phyloP scores from a whole-genome alignment of 2,329 filamentous ascomycete species.

The Coleophoma eucalyptorum region DNA sequence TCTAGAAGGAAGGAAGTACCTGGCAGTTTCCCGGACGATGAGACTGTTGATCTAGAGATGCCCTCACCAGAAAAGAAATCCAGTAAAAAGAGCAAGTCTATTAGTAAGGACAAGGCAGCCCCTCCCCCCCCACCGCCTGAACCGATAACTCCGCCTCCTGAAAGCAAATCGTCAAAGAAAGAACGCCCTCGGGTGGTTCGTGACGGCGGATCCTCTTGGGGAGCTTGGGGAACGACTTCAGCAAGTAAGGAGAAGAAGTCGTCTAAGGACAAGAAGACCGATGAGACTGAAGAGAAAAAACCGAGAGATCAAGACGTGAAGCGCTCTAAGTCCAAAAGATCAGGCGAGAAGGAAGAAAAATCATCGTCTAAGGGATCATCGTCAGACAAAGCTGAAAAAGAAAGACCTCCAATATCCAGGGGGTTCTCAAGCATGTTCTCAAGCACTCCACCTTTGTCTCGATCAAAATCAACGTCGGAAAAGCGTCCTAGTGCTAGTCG shows the following conservation, averaged over 20 bases:
- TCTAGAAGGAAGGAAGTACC: slow-evolving; percentile 40
- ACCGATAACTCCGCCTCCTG: slow-evolving; percentile 45
- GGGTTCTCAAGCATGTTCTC: slow-evolving; percentile 63
- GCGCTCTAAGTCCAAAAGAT: slow-evolving; percentile 52
- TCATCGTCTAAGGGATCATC: slow-evolving; percentile 63
- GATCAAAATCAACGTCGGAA: slow-evolving; percentile 66
- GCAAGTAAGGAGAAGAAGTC: slow-evolving; percentile 31
- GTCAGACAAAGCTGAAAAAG: slow-evolving; percentile 62
- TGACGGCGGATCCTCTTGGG: slow-evolving; percentile 62
- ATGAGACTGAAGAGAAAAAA: slow-evolving; percentile 25
- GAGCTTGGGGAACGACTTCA: slow-evolving; percentile 63
- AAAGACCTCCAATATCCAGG: slow-evolving; percentile 35
- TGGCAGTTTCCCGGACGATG: slow-evolving; percentile 52
- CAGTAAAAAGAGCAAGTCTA: slow-evolving; percentile 33
- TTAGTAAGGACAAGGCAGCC: slow-evolving; percentile 30
- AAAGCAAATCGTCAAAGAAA: slow-evolving; percentile 62
- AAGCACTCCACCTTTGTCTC: slow-evolving; percentile 62
- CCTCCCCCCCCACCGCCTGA: slow-evolving; percentile 37
- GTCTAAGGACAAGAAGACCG: slow-evolving; percentile 24
- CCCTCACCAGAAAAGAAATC: slow-evolving; percentile 38
- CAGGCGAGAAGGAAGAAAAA: slow-evolving; percentile 60
- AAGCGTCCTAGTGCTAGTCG: slow-evolving; percentile 53
- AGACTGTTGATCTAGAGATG: slow-evolving; percentile 43
- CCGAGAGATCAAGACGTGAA: slow-evolving; percentile 47
- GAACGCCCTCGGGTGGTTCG: slow-evolving; percentile 75